phyloP scores from a whole-genome alignment of 2,329 filamentous ascomycete species.

The Talaromyces sp. region DNA sequence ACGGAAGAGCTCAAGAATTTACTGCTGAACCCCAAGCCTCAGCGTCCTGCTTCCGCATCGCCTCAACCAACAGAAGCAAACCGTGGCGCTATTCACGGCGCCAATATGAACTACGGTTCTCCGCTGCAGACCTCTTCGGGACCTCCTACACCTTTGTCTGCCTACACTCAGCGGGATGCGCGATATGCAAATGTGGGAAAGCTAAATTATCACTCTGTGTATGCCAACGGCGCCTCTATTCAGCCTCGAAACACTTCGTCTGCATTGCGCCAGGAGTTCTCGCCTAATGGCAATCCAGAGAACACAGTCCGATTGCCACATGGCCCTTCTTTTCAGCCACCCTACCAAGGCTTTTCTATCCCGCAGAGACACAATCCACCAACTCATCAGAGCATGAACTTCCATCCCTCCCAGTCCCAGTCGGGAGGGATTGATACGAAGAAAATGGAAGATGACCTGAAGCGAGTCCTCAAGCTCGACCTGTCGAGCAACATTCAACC shows the following conservation, averaged over 20 bases:
- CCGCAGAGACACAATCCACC: slow-evolving; percentile 19
- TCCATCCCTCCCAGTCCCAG: slow-evolving; percentile 18
- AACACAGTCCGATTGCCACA: background rate
- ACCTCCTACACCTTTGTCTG: slow-evolving; percentile 21
- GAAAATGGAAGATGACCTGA: slow-evolving; percentile 44
- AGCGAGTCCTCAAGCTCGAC: slow-evolving; percentile 43
- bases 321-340: slow-evolving; percentile 17
- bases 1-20: slow-evolving; percentile 42
- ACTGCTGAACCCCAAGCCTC: slow-evolving; percentile 38
- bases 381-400: slow-evolving; percentile 16
- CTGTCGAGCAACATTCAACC: slow-evolving; percentile 22
- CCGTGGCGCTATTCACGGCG: background rate
- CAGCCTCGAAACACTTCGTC: slow-evolving; percentile 25
- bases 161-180: slow-evolving; percentile 7
- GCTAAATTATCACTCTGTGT: slow-evolving; percentile 17
- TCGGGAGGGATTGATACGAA: slow-evolving; percentile 32
- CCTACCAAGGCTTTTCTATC: slow-evolving; percentile 13
- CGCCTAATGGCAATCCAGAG: slow-evolving; percentile 10
- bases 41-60: slow-evolving; percentile 28
- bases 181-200: slow-evolving; percentile 12
- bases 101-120: slow-evolving; percentile 24
- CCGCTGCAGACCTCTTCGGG: slow-evolving; percentile 29
- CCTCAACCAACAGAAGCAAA: slow-evolving; percentile 14
- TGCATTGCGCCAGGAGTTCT: slow-evolving; percentile 26
- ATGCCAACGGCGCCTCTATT: slow-evolving; percentile 18